phyloP scores from a whole-genome alignment of 2,329 filamentous ascomycete genomes.

The Penicillium frequentans region DNA sequence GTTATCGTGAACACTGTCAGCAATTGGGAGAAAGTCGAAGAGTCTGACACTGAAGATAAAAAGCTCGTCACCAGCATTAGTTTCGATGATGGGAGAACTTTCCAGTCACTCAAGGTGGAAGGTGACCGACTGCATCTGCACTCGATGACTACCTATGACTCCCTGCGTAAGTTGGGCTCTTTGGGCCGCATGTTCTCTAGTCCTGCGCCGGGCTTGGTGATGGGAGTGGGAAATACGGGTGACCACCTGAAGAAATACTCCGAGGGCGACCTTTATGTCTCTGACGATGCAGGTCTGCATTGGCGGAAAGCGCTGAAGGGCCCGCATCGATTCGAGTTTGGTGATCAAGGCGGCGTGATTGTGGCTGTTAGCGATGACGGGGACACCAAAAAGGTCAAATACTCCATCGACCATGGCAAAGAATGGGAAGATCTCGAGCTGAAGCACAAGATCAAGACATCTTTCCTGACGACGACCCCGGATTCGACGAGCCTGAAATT shows the following conservation, averaged over 20 bases:
- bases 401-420: conserved; percentile 87
- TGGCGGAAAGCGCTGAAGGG: conserved; percentile 75
- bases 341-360: conserved; percentile 85
- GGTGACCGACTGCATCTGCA: conserved; percentile 78
- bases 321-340: conserved; percentile 94
- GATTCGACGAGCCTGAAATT: conserved; percentile 95
- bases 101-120: conserved; percentile 68
- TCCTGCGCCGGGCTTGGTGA: conserved; percentile 85
- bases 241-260: conserved; percentile 67
- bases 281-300: conserved; percentile 82
- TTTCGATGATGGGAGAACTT: conserved; percentile 92
- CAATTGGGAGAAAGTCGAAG: conserved; percentile 75
- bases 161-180: conserved; percentile 58
- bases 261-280: conserved; percentile 81
- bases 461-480: conserved; percentile 79
- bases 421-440: conserved; percentile 73
- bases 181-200: conserved; percentile 88
- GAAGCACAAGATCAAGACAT: conserved; percentile 68
- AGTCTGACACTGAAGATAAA: conserved; percentile 59
- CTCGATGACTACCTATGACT: conserved; percentile 71
- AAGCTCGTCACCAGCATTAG: conserved; percentile 75
- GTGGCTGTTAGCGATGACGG: conserved; percentile 73
- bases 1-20: conserved; percentile 86
- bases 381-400: conserved; percentile 63
- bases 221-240: conserved; percentile 92